A percentile compares a stretch with the other conserved stretches of the same genome.
These are phyloP conservation scores for Eragrostis nindensis DNA, from an alignment of 176 grass and related monocot species.

Conservation along the genomic window DNA sequence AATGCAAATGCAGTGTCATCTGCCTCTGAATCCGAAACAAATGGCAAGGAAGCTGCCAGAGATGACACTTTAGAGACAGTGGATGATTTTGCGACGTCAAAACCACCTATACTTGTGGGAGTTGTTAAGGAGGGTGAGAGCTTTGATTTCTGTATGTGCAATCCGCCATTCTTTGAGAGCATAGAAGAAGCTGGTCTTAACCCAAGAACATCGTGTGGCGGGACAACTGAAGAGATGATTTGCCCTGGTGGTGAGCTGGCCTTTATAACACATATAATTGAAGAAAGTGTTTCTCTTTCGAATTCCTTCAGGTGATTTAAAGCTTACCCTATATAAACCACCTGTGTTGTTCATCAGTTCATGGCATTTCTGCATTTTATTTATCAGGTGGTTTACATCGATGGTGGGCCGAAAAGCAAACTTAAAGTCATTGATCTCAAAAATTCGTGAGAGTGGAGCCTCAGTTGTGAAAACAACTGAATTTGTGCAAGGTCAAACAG, in stretches of 20 bases:
- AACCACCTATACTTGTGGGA: slow-evolving; percentile 58
- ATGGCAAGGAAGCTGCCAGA: slow-evolving; percentile 16
- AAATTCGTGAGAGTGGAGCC: slow-evolving; percentile 60
- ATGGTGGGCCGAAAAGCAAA: slow-evolving; percentile 96
- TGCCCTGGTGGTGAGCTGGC: slow-evolving; percentile 77
- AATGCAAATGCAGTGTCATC: slow-evolving; percentile 43
- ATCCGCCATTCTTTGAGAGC: slow-evolving; percentile 96
- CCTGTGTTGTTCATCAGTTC: not conserved
- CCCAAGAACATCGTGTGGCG: slow-evolving; percentile 80
- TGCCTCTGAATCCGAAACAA: slow-evolving; percentile 29
- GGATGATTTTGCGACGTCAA: not conserved
- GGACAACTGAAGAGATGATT: slow-evolving; percentile 77
- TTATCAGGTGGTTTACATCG: slow-evolving; percentile 94
- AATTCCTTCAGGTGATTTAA: slow-evolving; percentile 72
- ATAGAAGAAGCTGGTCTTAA: slow-evolving; percentile 85
- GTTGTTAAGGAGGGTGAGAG: slow-evolving; percentile 80
- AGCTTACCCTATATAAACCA: not conserved
- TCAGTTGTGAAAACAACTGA: slow-evolving; percentile 86
- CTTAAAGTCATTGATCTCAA: slow-evolving; percentile 71
- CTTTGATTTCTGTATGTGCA: slow-evolving; percentile 98
- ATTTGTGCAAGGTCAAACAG: slow-evolving; percentile 92
- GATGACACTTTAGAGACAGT: slow-evolving; percentile 40
- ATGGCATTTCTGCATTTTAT: slow-evolving; percentile 2
- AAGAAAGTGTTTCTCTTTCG: slow-evolving; percentile 80
- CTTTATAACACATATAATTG: slow-evolving; percentile 72